Percentiles rank a stretch among this genome's conserved stretches.
Conservation (phyloP, 108 stramenopile genomes). For the Nitzschia sp. region DNA sequence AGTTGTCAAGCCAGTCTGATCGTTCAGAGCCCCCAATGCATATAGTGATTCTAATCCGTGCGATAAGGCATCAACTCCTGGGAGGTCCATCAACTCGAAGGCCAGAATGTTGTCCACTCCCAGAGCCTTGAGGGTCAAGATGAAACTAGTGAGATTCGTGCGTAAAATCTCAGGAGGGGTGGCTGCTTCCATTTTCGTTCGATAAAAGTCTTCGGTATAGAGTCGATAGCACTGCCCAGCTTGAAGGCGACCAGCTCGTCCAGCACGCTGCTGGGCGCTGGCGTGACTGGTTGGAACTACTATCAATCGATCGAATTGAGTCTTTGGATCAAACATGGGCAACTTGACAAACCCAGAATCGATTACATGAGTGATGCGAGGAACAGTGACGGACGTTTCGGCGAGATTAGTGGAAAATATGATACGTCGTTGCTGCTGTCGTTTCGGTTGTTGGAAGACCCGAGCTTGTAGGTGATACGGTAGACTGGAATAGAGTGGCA, state of each 20-base stretch:
- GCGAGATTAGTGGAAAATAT: constrained; percentile 93
- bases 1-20: constrained; percentile 60
- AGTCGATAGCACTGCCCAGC: constrained; percentile 95
- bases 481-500: constrained; percentile 90
- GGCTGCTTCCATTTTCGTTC: constrained; percentile 34
- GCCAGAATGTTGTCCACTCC: constrained; percentile 92
- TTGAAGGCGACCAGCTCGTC: constrained; percentile 88
- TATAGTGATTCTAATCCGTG: constrained; percentile 81
- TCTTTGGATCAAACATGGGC: constrained; percentile 86
- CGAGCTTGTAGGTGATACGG: constrained; percentile 73
- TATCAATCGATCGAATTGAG: constrained; percentile 77
- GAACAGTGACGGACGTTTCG: constrained; percentile 94
- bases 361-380: constrained; percentile 87
- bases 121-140: constrained; percentile 94
- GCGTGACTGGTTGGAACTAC: constrained; percentile 81
- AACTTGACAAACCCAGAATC: constrained; percentile 96
- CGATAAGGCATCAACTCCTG: constrained; percentile 72
- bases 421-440: constrained; percentile 49
- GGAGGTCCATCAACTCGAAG: constrained; percentile 93
- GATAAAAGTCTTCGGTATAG: constrained; percentile 80
- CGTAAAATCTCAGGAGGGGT: constrained; percentile 69
- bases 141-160: constrained; percentile 78
- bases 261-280: constrained; percentile 90
- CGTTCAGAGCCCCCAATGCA: constrained; percentile 86
- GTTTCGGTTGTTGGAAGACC: constrained; percentile 62